Conservation (phyloP, 1,284 basidiomycete genomes). For the Sporisorium iseilematis-ciliati region DNA sequence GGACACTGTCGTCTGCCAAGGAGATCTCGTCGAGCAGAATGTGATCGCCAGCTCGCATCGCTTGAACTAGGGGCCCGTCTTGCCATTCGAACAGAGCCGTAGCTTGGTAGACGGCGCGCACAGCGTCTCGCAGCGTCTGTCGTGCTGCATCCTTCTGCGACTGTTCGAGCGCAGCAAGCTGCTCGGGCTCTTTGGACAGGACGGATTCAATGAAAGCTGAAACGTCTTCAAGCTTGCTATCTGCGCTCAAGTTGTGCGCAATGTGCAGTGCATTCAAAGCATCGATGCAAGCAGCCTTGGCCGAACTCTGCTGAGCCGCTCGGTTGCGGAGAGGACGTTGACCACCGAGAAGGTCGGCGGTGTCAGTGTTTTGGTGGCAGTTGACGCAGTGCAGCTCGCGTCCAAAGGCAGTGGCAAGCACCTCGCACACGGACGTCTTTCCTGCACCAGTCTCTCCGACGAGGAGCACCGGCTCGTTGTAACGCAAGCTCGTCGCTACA, state of each 20-base stretch:
- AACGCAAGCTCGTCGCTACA: conserved; percentile 83
- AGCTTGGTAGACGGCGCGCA: conserved; percentile 71
- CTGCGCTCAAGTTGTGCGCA: conserved; percentile 21
- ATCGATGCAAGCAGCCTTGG: conserved; percentile 64
- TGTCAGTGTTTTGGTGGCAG: conserved; percentile 99
- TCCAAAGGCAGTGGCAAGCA: conserved; percentile 79
- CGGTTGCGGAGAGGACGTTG: conserved; percentile 92
- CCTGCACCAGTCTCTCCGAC: conserved; percentile 98
- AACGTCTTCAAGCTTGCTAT: conserved; percentile 41
- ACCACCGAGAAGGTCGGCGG: conserved; percentile 94
- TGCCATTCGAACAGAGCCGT: conserved; percentile 95
- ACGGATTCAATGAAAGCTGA: conserved; percentile 31
- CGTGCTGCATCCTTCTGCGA: conserved; percentile 14
- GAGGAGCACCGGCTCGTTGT: conserved; percentile 95
- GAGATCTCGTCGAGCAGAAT: conserved; percentile 97
- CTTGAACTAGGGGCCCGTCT: conserved; percentile 91
- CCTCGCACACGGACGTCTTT: conserved; percentile 96
- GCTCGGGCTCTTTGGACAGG: conserved; percentile 21
- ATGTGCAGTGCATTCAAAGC: conserved; percentile 49
- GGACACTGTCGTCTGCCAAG: conserved; percentile 95
- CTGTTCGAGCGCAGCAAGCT: conserved; percentile 14
- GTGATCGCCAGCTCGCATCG: conserved; percentile 87
- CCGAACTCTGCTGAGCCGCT: conserved; percentile 69
- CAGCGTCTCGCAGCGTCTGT: conserved; percentile 70
- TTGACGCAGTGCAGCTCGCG: conserved; percentile 83